phyloP scores from a whole-genome alignment of 345 rosid genomes.

The Erodium maritimum region DNA sequence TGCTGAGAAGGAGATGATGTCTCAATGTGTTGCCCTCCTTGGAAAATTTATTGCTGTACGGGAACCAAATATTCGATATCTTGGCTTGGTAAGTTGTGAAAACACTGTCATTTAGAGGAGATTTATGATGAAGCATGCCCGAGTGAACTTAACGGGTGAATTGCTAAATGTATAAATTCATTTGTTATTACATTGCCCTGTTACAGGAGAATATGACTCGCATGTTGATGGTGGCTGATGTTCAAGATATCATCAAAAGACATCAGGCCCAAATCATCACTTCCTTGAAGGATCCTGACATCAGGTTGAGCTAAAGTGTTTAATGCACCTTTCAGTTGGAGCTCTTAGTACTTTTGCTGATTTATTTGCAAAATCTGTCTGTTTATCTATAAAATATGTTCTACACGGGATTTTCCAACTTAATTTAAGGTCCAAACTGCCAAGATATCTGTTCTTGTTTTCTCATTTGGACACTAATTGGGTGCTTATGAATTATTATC shows the following conservation, averaged over 20 bases:
- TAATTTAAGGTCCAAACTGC: background rate
- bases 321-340: background rate
- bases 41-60: slow-evolving; percentile 99
- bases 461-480: background rate
- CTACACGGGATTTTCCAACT: background rate
- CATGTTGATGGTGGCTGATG: slow-evolving; percentile 97
- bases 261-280: slow-evolving; percentile 97
- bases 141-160: background rate
- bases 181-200: slow-evolving; percentile 11
- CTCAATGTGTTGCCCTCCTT: slow-evolving; percentile 97
- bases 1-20: slow-evolving; percentile 99
- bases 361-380: background rate
- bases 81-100: slow-evolving; percentile 75
- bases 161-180: background rate
- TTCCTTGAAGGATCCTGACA: slow-evolving; percentile 96
- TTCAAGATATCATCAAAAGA: slow-evolving; percentile 93
- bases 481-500: background rate
- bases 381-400: background rate
- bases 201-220: slow-evolving; percentile 97
- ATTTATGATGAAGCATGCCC: background rate
- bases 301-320: slow-evolving; percentile 40
- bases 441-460: background rate
- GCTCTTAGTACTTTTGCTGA: background rate
- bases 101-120: slow-evolving; percentile 3
- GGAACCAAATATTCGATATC: slow-evolving; percentile 98